These are phyloP conservation scores for Pythium utonaiense DNA, from an alignment of 352 stramenopile genomes.

Conservation along the genomic window DNA sequence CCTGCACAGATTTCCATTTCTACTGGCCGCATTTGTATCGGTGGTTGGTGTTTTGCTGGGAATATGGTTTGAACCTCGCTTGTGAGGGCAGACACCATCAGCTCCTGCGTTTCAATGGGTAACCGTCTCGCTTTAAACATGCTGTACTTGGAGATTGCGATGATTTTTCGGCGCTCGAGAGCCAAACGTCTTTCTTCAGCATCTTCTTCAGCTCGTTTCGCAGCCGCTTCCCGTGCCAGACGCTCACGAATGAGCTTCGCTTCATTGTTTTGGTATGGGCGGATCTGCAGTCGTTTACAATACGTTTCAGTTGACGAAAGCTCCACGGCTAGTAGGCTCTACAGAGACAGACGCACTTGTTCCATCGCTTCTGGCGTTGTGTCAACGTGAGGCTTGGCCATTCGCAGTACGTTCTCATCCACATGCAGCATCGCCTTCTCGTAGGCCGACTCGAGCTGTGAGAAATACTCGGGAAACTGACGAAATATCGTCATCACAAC, in stretches of 20 bases:
- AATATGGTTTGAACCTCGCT: constrained; percentile 44
- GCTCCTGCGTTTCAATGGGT: constrained; percentile 35
- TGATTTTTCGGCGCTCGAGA: constrained; percentile 29
- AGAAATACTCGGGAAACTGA: constrained; percentile 59
- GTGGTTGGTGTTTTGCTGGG: constrained; percentile 1
- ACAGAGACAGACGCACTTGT: constrained; percentile 9
- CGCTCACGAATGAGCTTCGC: constrained; percentile 43
- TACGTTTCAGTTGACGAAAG: constrained; percentile 7
- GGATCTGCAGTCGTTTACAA: constrained; percentile 33
- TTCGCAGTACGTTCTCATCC: constrained; percentile 49
- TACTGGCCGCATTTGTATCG: background rate
- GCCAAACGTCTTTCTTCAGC: constrained; percentile 34
- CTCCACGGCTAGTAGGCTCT: constrained; percentile 6
- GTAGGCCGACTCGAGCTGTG: constrained; percentile 50
- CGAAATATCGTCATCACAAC: constrained; percentile 52
- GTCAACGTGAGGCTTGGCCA: constrained; percentile 40
- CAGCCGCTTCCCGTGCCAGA: constrained; percentile 37
- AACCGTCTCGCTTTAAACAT: constrained; percentile 37
- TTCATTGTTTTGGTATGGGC: constrained; percentile 51
- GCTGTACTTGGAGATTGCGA: constrained; percentile 37
- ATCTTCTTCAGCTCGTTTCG: constrained; percentile 40
- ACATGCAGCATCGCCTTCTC: constrained; percentile 57
- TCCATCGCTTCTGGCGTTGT: constrained; percentile 26
- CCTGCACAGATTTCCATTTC: constrained; percentile 28
- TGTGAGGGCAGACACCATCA: constrained; percentile 37